Conservation (phyloP, 106 monocot species). For the Ottelia alismoides region DNA sequence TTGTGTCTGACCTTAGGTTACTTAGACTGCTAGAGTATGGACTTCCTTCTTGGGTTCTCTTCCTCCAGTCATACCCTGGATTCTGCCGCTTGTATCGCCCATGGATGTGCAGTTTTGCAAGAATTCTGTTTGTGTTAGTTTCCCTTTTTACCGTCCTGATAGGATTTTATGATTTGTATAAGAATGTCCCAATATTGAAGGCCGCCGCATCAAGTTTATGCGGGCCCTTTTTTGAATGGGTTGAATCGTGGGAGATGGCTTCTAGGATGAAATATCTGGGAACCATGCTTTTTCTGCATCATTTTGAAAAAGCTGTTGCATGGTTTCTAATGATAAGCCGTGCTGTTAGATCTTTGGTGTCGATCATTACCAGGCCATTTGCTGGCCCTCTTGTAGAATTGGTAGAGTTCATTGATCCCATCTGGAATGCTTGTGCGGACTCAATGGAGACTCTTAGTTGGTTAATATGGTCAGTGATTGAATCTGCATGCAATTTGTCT, state of each 20-base stretch:
- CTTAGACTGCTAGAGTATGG: slow-evolving; percentile 84
- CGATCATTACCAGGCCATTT: slow-evolving; percentile 54
- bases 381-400: slow-evolving; percentile 54
- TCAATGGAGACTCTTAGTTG: slow-evolving; percentile 34
- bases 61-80: slow-evolving; percentile 92
- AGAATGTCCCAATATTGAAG: slow-evolving; percentile 87
- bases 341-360: slow-evolving; percentile 42
- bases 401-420: slow-evolving; percentile 45
- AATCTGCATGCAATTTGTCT: slow-evolving; percentile 33
- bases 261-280: slow-evolving; percentile 86
- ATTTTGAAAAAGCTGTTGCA: slow-evolving; percentile 69
- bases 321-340: slow-evolving; percentile 59
- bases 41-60: slow-evolving; percentile 96
- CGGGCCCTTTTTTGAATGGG: slow-evolving; percentile 91
- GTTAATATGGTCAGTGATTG: slow-evolving; percentile 32
- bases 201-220: slow-evolving; percentile 73
- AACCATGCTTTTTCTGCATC: slow-evolving; percentile 96
- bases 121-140: slow-evolving; percentile 62
- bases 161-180: slow-evolving; percentile 96
- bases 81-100: slow-evolving; percentile 83
- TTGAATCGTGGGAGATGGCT: slow-evolving; percentile 97
- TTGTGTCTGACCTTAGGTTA: slow-evolving; percentile 67
- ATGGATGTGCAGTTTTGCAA: slow-evolving; percentile 94
- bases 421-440: slow-evolving; percentile 54
- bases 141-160: slow-evolving; percentile 81